phyloP scores from a whole-genome alignment of 176 grass and related monocot genomes.

The Secale cereale region DNA sequence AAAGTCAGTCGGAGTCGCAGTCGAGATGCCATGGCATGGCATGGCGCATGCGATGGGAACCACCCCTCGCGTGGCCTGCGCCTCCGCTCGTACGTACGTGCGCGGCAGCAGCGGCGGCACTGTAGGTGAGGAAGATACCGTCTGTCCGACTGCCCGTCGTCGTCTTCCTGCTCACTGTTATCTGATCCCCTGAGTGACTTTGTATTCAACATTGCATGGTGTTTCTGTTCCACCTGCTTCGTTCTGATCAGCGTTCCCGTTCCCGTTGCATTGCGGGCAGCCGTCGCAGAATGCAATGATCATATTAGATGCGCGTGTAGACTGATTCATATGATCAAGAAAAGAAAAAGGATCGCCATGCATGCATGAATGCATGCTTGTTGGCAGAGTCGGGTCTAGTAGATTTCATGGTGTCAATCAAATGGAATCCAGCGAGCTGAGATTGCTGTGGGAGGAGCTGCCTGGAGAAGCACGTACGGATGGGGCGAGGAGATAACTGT shows the following conservation, averaged over 20 bases:
- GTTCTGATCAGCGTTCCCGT: neutral
- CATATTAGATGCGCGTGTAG: no score
- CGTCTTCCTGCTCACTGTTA: no score
- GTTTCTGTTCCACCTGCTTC: neutral
- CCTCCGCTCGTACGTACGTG: neutral
- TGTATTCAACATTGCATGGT: neutral
- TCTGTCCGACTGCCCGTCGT: no score
- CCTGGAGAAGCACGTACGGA: neutral
- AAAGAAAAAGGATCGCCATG: no score
- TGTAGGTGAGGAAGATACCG: slow-evolving; percentile 25
- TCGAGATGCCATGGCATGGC: neutral
- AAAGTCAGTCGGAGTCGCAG: slow-evolving; percentile 23
- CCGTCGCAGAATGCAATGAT: no score
- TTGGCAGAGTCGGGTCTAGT: neutral
- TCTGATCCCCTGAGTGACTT: neutral
- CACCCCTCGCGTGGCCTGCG: slow-evolving; percentile 28
- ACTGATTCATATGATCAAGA: neutral
- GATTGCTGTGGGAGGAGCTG: neutral
- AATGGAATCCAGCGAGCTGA: neutral
- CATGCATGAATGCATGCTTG: neutral
- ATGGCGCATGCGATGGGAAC: neutral
- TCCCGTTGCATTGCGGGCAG: neutral
- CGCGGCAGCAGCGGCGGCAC: slow-evolving; percentile 6
- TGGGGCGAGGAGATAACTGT: neutral
- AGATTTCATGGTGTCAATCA: neutral